phyloP scores from a whole-genome alignment of 768 basidiomycete species.

The Daedalea quercina region DNA sequence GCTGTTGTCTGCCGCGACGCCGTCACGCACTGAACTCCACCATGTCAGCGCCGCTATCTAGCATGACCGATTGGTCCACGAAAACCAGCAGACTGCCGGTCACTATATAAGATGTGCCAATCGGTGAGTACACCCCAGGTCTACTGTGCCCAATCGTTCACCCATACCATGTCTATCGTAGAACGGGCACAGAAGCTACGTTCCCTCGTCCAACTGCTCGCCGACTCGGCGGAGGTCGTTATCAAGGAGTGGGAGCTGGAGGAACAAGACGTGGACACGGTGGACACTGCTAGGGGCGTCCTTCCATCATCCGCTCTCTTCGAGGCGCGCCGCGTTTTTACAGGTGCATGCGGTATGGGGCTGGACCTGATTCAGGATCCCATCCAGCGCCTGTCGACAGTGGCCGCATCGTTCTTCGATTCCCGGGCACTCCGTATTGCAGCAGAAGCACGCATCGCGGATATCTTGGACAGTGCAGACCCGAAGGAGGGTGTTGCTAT shows the following conservation, averaged over 20 bases:
- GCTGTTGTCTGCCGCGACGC: too few relatives aligned
- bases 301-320: slow-evolving; percentile 1
- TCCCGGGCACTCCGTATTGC: slow-evolving; percentile 6
- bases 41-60: too few relatives aligned
- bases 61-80: too few relatives aligned
- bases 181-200: slow-evolving; percentile 1
- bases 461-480: slow-evolving; percentile 2
- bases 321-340: slow-evolving; percentile 1
- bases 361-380: slow-evolving; percentile 5
- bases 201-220: not conserved
- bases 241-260: slow-evolving; percentile 7
- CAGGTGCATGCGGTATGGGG: slow-evolving; percentile 6
- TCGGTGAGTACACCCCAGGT: too few relatives aligned
- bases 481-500: not conserved
- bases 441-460: slow-evolving; percentile 2
- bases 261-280: not conserved
- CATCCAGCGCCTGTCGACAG: not conserved
- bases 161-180: not conserved
- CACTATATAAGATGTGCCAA: too few relatives aligned
- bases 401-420: not conserved
- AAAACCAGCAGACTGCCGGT: too few relatives aligned
- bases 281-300: not conserved
- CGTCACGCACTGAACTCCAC: too few relatives aligned
- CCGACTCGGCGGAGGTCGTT: slow-evolving; percentile 6
- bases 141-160: too few relatives aligned